Percentiles rank a stretch among this genome's conserved stretches.
Conservation (phyloP, 2,329 filamentous ascomycete genomes). For the Neopestalotiopsis clavispora region DNA sequence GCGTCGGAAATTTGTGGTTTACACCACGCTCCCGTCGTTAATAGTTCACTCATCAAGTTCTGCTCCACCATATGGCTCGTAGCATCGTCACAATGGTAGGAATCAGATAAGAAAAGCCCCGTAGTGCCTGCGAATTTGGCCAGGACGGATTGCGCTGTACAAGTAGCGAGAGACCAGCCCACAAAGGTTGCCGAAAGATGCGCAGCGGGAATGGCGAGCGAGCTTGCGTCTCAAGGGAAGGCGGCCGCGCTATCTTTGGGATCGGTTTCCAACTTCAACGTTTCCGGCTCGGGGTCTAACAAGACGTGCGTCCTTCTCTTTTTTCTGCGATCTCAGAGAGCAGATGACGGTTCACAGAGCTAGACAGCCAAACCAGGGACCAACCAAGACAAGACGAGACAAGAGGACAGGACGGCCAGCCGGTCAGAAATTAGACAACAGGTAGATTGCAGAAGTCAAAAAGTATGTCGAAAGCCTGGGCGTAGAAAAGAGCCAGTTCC, state of each 20-base stretch:
- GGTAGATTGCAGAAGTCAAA: not conserved
- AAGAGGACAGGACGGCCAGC: not conserved
- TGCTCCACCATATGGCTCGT: constrained; percentile 12
- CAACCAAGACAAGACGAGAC: constrained; percentile 12
- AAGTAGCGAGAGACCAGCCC: not conserved
- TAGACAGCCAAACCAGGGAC: constrained; percentile 9
- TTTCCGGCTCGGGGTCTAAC: not conserved
- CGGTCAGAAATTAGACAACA: not conserved
- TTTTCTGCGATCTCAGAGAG: not conserved
- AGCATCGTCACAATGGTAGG: not conserved
- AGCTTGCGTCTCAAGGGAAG: constrained; percentile 13
- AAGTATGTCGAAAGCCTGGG: not conserved
- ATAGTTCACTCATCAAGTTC: constrained; percentile 21
- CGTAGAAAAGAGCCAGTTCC: not conserved
- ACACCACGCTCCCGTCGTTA: constrained; percentile 20
- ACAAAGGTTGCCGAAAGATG: not conserved
- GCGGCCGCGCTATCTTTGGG: not conserved
- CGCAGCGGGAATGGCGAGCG: not conserved
- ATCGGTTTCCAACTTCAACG: not conserved
- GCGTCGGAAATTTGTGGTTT: constrained; percentile 41
- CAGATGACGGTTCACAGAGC: not conserved
- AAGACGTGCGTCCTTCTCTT: too few relatives aligned
- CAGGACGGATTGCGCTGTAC: not conserved
- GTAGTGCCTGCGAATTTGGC: constrained; percentile 6
- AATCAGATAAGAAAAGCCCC: not conserved